Percentiles rank a stretch among this genome's conserved stretches.
Conservation (phyloP, 1,139 yeast species). For the Arxiozyma heterogenica region DNA sequence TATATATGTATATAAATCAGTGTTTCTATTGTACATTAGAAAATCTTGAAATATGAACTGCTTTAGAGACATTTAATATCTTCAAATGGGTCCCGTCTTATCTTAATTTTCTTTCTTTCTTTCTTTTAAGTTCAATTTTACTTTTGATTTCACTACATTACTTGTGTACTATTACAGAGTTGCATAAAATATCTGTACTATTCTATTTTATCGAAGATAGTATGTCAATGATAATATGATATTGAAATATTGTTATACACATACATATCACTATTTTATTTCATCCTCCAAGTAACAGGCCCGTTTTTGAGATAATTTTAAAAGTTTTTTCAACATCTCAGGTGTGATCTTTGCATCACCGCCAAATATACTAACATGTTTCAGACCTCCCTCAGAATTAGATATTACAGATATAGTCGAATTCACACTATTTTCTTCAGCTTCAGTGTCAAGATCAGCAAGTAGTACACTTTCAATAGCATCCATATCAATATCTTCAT, state of each 20-base stretch:
- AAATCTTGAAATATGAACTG: background rate
- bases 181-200: background rate
- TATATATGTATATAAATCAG: too few relatives aligned
- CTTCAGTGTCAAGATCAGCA: constrained; percentile 71
- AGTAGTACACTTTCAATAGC: constrained; percentile 37
- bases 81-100: background rate
- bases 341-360: constrained; percentile 40
- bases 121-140: background rate
- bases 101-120: too few relatives aligned
- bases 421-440: constrained; percentile 47
- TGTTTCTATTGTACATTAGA: background rate
- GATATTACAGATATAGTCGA: constrained; percentile 30
- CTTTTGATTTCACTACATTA: too few relatives aligned
- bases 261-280: background rate
- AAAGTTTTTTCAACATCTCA: constrained; percentile 39
- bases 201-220: background rate
- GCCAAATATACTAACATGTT: constrained; percentile 35
- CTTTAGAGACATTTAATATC: background rate
- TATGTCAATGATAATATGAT: background rate
- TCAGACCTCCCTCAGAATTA: constrained; percentile 29
- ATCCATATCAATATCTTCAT: constrained; percentile 29
- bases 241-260: background rate
- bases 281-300: constrained; percentile 27
- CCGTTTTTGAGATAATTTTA: constrained; percentile 39
- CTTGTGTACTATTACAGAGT: too few relatives aligned